These are phyloP conservation scores for Trichoderma erinaceum DNA, from an alignment of 495 filamentous ascomycete species.

Conservation along the genomic window DNA sequence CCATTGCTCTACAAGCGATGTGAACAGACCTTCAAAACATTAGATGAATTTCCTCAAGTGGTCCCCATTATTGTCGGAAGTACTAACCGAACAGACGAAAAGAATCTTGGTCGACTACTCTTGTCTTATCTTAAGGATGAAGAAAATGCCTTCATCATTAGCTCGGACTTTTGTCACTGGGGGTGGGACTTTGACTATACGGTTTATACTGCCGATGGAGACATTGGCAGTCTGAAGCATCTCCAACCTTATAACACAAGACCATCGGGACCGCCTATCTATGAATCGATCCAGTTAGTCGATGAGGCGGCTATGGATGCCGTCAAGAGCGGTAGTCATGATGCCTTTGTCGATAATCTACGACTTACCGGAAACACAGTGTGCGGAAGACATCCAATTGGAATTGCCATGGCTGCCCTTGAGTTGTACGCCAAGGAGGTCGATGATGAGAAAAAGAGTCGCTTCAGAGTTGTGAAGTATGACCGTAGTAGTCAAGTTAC, in stretches of 20 bases:
- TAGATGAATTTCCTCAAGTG: slow-evolving; percentile 59
- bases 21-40: slow-evolving; percentile 45
- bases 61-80: slow-evolving; percentile 87
- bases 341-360: slow-evolving; percentile 60
- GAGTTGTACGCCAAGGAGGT: slow-evolving; percentile 49
- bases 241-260: slow-evolving; percentile 19
- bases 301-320: slow-evolving; percentile 80
- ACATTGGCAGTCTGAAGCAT: slow-evolving; percentile 18
- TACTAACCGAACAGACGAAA: slow-evolving; percentile 59
- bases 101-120: slow-evolving; percentile 61
- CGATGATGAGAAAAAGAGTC: slow-evolving; percentile 37
- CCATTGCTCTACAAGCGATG: slow-evolving; percentile 89
- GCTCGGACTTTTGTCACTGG: slow-evolving; percentile 98
- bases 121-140: slow-evolving; percentile 73
- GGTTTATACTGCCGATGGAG: slow-evolving; percentile 59
- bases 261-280: slow-evolving; percentile 54
- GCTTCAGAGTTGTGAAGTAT: slow-evolving; percentile 85
- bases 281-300: slow-evolving; percentile 78
- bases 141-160: slow-evolving; percentile 75
- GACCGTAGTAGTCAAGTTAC: slow-evolving; percentile 79
- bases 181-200: slow-evolving; percentile 82
- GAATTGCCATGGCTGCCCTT: slow-evolving; percentile 83
- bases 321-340: slow-evolving; percentile 66
- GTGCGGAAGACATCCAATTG: slow-evolving; percentile 92
- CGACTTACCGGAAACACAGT: slow-evolving; percentile 81